Evolutionary conservation across 2,329 filamentous ascomycete genomes (phyloP), one percentile per base, ranked within the genome.

Genomic region (Conoideocrella luteorostrata): DNA sequence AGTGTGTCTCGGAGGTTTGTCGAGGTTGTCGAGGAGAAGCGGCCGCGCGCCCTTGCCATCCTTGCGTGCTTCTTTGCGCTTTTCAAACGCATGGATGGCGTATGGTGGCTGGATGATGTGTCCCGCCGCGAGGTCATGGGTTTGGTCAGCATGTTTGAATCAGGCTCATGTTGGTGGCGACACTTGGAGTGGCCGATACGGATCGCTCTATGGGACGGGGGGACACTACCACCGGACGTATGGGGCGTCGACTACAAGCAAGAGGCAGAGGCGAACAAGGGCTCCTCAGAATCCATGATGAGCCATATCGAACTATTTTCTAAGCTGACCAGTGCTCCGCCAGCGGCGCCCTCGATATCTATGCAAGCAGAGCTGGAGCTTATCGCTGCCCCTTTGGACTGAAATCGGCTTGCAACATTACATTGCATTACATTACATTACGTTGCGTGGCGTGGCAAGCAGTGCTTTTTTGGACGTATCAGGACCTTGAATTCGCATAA

Each of bases 91-190:
- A 67, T 84, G 49, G 75, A 82, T 47, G 61, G 69, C 13, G 66
- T 80, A 13, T 88, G 84, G 84, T 88, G 84, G 83, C 65, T 86
- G 22, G 72, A 79, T 17, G 80, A 82, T 30, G 81, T 84, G 54
- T 75, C 81, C 7, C 72, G 75, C 13, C 74, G 78, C 44, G 78
- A 87, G 52, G 77, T 87, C 13, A 74, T 78, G 56, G 80, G 82
- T 17, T 71, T 85, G 20, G 71, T 79, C 17, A 72, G 71, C 28
- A 61, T 80, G 28, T 80, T 81, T 56, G 74, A 78, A 53, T 68
- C 71, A 2, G 73, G 77, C 38, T 78, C 75, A 21, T 66, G 69
- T 41, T 81, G 77, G 77, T 80, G 76, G 77, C 69, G 72, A 26
- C 75, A 79, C 50, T 65, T 81, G 5, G 75, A 80, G 52, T 81